Evolutionary conservation across 176 grass and related monocot genomes (phyloP).

Genomic region (Eleusine coracana): DNA sequence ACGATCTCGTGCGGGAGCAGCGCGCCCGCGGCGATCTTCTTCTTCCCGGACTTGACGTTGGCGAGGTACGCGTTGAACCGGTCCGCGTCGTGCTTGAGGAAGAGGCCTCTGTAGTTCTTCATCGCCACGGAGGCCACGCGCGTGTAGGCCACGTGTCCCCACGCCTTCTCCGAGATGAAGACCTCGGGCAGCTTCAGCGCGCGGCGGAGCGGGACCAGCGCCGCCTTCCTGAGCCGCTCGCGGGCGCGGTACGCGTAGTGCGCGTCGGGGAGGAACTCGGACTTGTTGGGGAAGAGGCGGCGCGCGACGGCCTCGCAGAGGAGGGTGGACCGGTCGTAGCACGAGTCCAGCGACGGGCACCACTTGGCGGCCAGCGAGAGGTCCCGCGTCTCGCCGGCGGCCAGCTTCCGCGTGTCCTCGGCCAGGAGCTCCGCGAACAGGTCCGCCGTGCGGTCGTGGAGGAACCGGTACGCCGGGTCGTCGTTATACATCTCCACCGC

Average conservation of each 20-base stretch:
- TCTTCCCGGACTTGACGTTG: conserved; percentile 56
- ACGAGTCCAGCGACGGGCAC: conserved; percentile 82
- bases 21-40: conserved; percentile 65
- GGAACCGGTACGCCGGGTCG: conserved; percentile 61
- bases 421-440: conserved; percentile 62
- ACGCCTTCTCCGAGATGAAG: conserved; percentile 59
- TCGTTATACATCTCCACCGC: conserved; percentile 53
- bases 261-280: conserved; percentile 46
- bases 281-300: conserved; percentile 59
- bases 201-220: conserved; percentile 64
- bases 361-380: conserved; percentile 80
- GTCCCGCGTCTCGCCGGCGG: conserved; percentile 35
- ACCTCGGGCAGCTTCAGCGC: conserved; percentile 79
- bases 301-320: conserved; percentile 80
- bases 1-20: conserved; percentile 78
- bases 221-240: conserved; percentile 50
- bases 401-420: conserved; percentile 63
- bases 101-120: conserved; percentile 75
- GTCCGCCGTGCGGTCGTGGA: conserved; percentile 74
- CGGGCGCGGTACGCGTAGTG: conserved; percentile 80
- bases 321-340: conserved; percentile 79
- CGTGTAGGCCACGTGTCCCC: conserved; percentile 65
- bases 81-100: conserved; percentile 62
- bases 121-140: conserved; percentile 81
- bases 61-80: conserved; percentile 67